Base-by-base conservation (phyloP, 1,284 basidiomycete genomes). In the Macrocybe sp. region DNA sequence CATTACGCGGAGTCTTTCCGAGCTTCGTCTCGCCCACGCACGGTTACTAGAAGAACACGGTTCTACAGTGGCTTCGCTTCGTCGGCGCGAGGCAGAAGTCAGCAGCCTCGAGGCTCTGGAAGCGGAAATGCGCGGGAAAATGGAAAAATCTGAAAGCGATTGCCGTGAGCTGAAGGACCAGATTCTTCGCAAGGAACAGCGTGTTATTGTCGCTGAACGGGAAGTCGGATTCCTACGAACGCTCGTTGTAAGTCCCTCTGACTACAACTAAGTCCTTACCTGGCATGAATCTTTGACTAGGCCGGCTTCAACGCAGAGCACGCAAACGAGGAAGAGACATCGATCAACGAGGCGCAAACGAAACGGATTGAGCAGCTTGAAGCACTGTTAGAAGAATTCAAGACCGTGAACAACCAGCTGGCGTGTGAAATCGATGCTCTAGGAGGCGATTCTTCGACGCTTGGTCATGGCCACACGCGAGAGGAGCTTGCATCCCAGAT, bases 31-130 rank as follows among this genome's bases (percentile, higher is more conserved):
- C 0, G 60, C 69, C 0, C 78, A 88, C 50, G 82, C 82, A 0
- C 69, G 69, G 5, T 65, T 88, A 0, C 70, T 86, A 1, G 82
- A 87, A 54, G 77, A 84, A 37, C 75, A 85, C 37, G 85, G 85
- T 0, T 68, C 76, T 2, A 75, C 71, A 29, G 48, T 62, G 1
- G 80, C 81, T 0, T 55, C 74, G 6, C 66, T 85, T 4, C 71
- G 69, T 1, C 66, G 65, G 32, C 71, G 78, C 37, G 75, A 84
- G 49, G 66, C 68, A 2, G 76, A 83, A 46, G 62, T 85, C 0
- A 55, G 55, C 0, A 70, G 70, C 1, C 50, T 65, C 1, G 65
- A 73, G 38, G 53, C 58, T 1, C 65, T 68, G 6, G 62, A 70
- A 2, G 55, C 54, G 0, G 73, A 76, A 45, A 53, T 65, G 0